These are phyloP conservation scores for Backusella psychrophila DNA, from an alignment of 192 early-diverging fungal species.

Conservation along the genomic window DNA sequence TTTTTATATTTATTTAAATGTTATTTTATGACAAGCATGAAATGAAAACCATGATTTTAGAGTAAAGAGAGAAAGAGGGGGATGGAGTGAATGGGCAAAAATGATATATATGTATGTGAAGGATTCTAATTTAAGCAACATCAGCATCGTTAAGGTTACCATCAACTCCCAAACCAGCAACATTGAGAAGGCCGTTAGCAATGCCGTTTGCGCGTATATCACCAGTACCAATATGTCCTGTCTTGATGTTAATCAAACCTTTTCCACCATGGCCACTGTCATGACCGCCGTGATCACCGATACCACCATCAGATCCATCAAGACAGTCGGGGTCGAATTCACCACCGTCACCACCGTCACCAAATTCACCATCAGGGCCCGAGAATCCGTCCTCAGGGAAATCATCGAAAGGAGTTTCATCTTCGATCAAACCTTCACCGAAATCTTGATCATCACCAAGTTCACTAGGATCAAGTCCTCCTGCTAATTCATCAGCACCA, in stretches of 20 bases:
- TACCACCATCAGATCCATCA: neutral
- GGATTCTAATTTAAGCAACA: neutral
- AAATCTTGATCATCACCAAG: neutral
- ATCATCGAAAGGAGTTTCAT: neutral
- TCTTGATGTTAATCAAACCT: neutral
- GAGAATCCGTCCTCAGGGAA: neutral
- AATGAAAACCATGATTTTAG: neutral
- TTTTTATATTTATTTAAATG: neutral
- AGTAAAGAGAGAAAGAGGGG: neutral
- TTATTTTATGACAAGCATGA: neutral
- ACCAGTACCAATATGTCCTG: neutral
- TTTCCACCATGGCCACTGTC: neutral
- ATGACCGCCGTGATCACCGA: neutral
- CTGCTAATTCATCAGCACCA: neutral
- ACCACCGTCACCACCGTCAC: neutral
- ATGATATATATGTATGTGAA: neutral
- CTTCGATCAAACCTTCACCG: neutral
- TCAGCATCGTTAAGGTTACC: neutral
- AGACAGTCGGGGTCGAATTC: neutral
- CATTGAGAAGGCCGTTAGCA: neutral
- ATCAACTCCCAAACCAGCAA: neutral
- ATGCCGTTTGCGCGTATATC: neutral
- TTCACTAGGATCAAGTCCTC: neutral
- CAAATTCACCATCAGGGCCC: neutral
- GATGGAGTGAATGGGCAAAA: neutral